phyloP scores from a whole-genome alignment of 2,329 filamentous ascomycete genomes.

The Penicillium freii region DNA sequence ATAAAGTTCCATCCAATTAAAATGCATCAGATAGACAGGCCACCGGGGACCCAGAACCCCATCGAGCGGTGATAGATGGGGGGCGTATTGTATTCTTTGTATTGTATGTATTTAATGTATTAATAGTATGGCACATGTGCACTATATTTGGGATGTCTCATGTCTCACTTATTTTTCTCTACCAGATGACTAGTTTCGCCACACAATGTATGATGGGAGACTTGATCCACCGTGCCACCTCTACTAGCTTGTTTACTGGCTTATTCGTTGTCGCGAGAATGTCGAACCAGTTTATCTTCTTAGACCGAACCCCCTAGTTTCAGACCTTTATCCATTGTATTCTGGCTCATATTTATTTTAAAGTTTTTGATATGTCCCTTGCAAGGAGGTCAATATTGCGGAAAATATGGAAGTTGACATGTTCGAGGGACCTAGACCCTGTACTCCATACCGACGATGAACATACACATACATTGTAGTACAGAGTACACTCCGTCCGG shows the following conservation, averaged over 20 bases:
- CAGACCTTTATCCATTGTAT: not conserved
- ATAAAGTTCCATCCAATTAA: conserved; percentile 1
- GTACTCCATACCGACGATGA: not conserved
- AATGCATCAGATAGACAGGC: not conserved
- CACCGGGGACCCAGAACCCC: not conserved
- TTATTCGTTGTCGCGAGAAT: not conserved
- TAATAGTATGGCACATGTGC: not conserved
- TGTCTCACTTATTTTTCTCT: not conserved
- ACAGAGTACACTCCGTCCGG: not conserved
- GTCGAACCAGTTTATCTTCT: not conserved
- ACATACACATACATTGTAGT: not conserved
- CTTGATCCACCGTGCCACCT: conserved; percentile 5
- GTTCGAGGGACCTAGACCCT: not conserved
- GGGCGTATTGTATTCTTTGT: not conserved
- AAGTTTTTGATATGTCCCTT: conserved; percentile 1
- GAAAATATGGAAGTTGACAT: not conserved
- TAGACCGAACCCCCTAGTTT: conserved; percentile 9
- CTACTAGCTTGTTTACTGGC: not conserved
- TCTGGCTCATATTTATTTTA: not conserved
- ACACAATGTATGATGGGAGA: conserved; percentile 1
- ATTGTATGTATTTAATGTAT: not conserved
- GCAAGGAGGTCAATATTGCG: conserved; percentile 3
- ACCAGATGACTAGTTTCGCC: conserved; percentile 8
- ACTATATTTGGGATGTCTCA: conserved; percentile 15
- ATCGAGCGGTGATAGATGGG: not conserved